These are phyloP conservation scores for Alternaria hordeiaustralica DNA, from an alignment of 2,329 filamentous ascomycete genomes.

Conservation along the genomic window DNA sequence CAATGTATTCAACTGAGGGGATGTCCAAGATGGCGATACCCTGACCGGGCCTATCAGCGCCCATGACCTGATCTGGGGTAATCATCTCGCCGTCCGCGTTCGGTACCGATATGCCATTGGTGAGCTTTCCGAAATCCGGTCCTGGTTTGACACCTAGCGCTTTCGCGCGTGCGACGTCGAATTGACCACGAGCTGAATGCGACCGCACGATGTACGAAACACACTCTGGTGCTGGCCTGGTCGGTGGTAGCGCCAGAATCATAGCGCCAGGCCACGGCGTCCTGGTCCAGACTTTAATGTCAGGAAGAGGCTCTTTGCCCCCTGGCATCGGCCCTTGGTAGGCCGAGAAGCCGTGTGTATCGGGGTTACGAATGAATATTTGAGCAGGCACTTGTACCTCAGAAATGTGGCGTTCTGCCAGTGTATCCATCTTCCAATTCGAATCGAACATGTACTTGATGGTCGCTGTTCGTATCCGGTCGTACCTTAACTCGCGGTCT, in stretches of 20 bases:
- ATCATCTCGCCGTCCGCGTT: slow-evolving; percentile 71
- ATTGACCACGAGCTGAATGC: slow-evolving; percentile 79
- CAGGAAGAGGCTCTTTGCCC: slow-evolving; percentile 57
- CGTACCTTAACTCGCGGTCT: slow-evolving; percentile 50
- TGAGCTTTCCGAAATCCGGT: slow-evolving; percentile 65
- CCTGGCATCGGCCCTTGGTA: slow-evolving; percentile 74
- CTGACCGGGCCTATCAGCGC: slow-evolving; percentile 67
- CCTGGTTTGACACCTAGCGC: slow-evolving; percentile 69
- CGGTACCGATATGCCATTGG: slow-evolving; percentile 67
- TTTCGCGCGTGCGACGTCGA: slow-evolving; percentile 70
- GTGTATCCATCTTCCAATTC: slow-evolving; percentile 73
- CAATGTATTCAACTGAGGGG: slow-evolving; percentile 72
- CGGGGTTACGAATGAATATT: slow-evolving; percentile 70
- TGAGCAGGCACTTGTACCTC: slow-evolving; percentile 72
- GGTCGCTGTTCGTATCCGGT: slow-evolving; percentile 64
- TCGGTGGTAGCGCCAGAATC: slow-evolving; percentile 70
- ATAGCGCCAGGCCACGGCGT: slow-evolving; percentile 79
- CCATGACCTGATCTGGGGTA: slow-evolving; percentile 87
- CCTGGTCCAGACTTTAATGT: slow-evolving; percentile 75
- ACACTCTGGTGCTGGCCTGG: slow-evolving; percentile 69
- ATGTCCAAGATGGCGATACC: slow-evolving; percentile 84
- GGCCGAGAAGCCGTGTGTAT: slow-evolving; percentile 67
- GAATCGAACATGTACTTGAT: slow-evolving; percentile 83
- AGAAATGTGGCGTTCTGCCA: slow-evolving; percentile 70
- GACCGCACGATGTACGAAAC: slow-evolving; percentile 87